Conservation (phyloP, 352 stramenopile species). For the Phytophthora idaei region DNA sequence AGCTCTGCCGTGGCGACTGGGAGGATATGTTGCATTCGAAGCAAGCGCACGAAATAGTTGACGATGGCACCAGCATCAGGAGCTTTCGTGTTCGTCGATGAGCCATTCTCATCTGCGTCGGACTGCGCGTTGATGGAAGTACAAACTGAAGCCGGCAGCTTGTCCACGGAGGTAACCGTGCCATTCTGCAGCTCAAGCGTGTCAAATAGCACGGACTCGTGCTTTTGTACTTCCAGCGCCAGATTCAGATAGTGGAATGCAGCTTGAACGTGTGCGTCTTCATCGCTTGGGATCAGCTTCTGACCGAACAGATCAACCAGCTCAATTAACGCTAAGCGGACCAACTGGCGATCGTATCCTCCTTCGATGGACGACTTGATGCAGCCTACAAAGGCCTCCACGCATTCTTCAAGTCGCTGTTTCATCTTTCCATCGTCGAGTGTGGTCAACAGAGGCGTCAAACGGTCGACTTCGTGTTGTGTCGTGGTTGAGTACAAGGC, state of each 20-base stretch:
- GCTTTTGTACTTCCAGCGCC: conserved; percentile 45
- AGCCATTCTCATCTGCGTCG: conserved; percentile 10
- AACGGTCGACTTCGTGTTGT: neutral
- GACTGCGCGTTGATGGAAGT: conserved; percentile 37
- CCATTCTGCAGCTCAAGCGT: conserved; percentile 65
- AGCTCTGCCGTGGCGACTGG: conserved; percentile 35
- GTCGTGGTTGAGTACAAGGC: conserved; percentile 3
- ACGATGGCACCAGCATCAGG: conserved; percentile 35
- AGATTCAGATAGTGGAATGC: conserved; percentile 77
- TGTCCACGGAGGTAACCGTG: conserved; percentile 44
- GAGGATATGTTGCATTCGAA: conserved; percentile 54
- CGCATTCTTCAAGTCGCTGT: conserved; percentile 32
- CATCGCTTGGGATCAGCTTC: conserved; percentile 44
- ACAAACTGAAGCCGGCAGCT: conserved; percentile 50
- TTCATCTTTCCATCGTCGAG: conserved; percentile 5
- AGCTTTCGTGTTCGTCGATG: conserved; percentile 14
- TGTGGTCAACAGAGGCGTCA: neutral
- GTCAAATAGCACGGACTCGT: conserved; percentile 60
- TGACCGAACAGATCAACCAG: conserved; percentile 66
- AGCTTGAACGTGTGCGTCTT: conserved; percentile 67
- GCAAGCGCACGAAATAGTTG: conserved; percentile 67
- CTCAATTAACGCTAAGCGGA: conserved; percentile 58
- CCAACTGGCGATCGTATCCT: conserved; percentile 62
- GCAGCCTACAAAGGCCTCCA: conserved; percentile 18
- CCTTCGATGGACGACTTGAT: conserved; percentile 56